Evolutionary conservation across 768 basidiomycete genomes (phyloP).

Genomic region (Mycena rebaudengoi): DNA sequence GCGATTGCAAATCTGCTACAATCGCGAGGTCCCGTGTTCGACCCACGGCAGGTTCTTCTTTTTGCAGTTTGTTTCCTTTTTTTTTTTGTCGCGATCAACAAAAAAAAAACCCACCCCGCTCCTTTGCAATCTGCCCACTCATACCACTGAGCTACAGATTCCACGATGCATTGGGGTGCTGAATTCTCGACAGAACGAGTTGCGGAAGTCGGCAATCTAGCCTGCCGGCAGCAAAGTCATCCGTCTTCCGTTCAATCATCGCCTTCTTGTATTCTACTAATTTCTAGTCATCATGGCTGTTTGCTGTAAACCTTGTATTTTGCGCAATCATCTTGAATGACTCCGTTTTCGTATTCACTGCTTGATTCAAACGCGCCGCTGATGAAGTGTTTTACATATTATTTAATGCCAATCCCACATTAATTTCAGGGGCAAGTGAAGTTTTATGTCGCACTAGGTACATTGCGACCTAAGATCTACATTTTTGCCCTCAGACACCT

Average conservation of each 20-base stretch:
- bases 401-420: neutral
- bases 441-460: too few species aligned
- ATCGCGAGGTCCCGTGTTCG: slow-evolving; percentile 23
- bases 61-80: neutral
- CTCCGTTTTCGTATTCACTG: neutral
- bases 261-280: too few species aligned
- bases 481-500: neutral
- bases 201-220: too few species aligned
- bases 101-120: neutral
- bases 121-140: neutral
- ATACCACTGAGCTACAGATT: neutral
- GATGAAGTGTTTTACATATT: neutral
- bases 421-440: neutral
- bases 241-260: too few species aligned
- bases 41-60: slow-evolving; percentile 13
- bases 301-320: neutral
- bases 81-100: neutral
- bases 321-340: neutral
- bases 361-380: neutral
- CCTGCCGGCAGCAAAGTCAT: too few species aligned
- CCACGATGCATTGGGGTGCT: neutral
- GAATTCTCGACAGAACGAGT: too few species aligned
- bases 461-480: too few species aligned
- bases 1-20: slow-evolving; percentile 16
- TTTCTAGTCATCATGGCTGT: neutral